Base-by-base conservation (phyloP, 2,329 filamentous ascomycete species). In the Fusarium globosum region DNA sequence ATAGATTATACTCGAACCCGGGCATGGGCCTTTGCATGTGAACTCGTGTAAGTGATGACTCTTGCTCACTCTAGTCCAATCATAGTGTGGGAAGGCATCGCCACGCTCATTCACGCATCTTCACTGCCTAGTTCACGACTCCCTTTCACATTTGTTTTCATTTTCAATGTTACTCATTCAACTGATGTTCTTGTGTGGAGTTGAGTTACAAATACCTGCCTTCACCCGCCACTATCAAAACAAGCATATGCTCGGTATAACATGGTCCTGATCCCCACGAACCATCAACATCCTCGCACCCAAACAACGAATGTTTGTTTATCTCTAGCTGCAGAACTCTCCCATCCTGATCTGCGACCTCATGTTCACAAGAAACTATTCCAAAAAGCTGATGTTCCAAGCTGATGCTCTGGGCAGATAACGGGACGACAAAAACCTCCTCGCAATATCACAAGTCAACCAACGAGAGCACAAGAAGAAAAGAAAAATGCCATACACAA, bases 31-130 rank as follows among this genome's bases (percentile, higher is more conserved):
- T 43, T 30, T 13, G 20, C 23, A 10, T 39, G 16, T 42, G 13
- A 23, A 38, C 23, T 36, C 26, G 12, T 42, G 6, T 28, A 30
- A 39, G 36, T 58, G 38, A 20, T 56, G 23, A 52, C 51, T 68
- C 28, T 28, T 30, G 28, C n/a, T 13, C 39, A 26, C 14, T 15
- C 14, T 10, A 36, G 28, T 20, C 67, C 52, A 69, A 69, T 70
- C 67, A 69, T 28, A 33, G 12, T 21, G 41, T 42, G 20, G 5
- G 35, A 20, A 35, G 4, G 67, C 59, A 69, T 70, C 23, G 67
- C 66, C 67, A 70, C 66, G 69, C 13, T 57, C 21, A 38, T 55
- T 53, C 30, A 69, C 36, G 59, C 36, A 52, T 35, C 11, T 23
- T 59, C 36, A 69, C 41, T 69, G 66, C 67, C 66, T 69, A 58